These are phyloP conservation scores for Carex littledalei DNA, from an alignment of 176 grass and related monocot species.

Conservation along the genomic window DNA sequence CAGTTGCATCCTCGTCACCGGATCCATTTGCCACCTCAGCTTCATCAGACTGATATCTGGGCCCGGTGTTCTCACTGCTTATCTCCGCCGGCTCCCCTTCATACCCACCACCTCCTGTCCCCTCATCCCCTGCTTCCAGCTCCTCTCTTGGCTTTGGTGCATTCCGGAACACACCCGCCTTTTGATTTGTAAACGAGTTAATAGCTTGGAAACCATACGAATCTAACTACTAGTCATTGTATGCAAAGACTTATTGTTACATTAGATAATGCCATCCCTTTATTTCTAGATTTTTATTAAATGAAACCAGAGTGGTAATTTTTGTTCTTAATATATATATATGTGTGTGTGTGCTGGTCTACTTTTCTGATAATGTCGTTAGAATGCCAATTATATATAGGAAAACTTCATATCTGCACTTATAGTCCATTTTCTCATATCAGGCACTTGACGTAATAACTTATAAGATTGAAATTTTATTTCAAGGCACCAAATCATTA, in stretches of 20 bases:
- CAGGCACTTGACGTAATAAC: not conserved
- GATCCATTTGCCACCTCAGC: conserved; percentile 20
- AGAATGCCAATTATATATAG: not conserved
- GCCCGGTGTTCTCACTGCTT: conserved; percentile 53
- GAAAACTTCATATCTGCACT: not conserved
- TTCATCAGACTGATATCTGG: conserved; percentile 22
- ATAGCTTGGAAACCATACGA: not conserved
- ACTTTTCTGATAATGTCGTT: not conserved
- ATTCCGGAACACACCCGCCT: conserved; percentile 66
- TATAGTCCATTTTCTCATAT: not conserved
- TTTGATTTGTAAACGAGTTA: conserved; percentile 2
- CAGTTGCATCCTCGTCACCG: conserved; percentile 27
- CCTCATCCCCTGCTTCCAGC: conserved; percentile 40
- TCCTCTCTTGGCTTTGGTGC: conserved; percentile 28
- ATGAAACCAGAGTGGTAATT: not conserved
- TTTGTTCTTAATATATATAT: not conserved
- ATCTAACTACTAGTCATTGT: not conserved
- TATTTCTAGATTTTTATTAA: not conserved
- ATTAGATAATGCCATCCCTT: not conserved
- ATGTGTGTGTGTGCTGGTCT: too few relatives aligned
- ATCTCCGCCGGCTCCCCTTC: conserved; percentile 21
- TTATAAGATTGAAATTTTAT: not conserved
- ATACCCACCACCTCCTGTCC: not conserved
- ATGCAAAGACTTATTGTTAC: not conserved
- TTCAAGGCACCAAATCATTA: not conserved